These are phyloP conservation scores for Acer campestre DNA, from an alignment of 345 rosid genomes.

Conservation along the genomic window DNA sequence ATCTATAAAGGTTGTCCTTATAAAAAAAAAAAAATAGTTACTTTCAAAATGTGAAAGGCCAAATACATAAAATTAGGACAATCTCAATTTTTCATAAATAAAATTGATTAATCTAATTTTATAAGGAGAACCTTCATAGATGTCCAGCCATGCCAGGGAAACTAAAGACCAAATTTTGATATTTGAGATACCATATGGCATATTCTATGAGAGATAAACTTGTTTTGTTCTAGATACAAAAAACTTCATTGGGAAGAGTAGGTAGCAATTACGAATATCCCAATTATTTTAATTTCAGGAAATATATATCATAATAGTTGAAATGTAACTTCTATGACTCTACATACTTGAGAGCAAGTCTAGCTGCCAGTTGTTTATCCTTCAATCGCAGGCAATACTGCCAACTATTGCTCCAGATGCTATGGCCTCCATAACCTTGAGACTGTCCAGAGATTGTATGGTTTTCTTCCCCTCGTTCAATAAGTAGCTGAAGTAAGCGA, in stretches of 20 bases:
- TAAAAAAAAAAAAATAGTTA: neutral
- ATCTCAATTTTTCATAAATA: neutral
- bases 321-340: conserved; percentile 8
- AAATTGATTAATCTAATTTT: neutral
- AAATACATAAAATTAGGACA: neutral
- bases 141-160: neutral
- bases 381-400: conserved; percentile 95
- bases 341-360: conserved; percentile 87
- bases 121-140: neutral
- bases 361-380: conserved; percentile 87
- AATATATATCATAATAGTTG: conserved; percentile 2
- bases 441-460: conserved; percentile 48
- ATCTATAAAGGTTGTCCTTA: neutral
- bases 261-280: neutral
- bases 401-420: conserved; percentile 84
- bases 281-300: neutral
- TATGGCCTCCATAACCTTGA: conserved; percentile 62
- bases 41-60: neutral
- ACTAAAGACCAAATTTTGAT: neutral
- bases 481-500: conserved; percentile 77
- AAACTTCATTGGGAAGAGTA: neutral
- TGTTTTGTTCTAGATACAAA: neutral
- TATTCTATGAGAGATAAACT: neutral
- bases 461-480: conserved; percentile 72
- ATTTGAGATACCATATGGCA: neutral